phyloP scores from a whole-genome alignment of 345 rosid genomes.

The Syzygium jambos region DNA sequence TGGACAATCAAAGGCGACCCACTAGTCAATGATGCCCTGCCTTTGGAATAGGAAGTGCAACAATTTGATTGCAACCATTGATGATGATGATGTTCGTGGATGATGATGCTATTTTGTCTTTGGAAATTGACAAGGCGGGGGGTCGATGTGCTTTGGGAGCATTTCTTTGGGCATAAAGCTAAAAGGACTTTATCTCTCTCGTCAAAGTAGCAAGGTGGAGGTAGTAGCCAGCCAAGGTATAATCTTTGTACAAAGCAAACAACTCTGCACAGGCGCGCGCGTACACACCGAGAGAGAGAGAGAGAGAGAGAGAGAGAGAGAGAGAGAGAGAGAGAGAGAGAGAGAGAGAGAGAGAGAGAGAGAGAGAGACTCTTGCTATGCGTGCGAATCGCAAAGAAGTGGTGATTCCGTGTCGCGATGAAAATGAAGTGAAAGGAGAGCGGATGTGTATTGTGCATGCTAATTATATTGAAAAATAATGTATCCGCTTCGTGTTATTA shows the following conservation, averaged over 20 bases:
- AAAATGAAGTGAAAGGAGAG: background rate
- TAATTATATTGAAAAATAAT: no score
- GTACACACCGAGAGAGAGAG: background rate
- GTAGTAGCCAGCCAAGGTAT: background rate
- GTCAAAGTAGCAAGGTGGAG: background rate
- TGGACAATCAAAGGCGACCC: background rate
- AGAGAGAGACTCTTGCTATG: background rate
- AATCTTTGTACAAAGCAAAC: background rate
- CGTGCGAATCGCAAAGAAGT: background rate
- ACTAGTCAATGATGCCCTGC: background rate
- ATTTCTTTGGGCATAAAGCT: background rate
- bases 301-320: no score
- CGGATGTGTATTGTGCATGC: background rate
- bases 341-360: no score
- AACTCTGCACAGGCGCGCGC: background rate
- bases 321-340: no score
- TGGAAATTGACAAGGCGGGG: background rate
- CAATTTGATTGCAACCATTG: background rate
- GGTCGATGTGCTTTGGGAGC: background rate
- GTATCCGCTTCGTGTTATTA: background rate
- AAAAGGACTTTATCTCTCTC: background rate
- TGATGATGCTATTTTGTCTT: background rate
- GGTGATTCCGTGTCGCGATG: background rate
- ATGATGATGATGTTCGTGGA: background rate
- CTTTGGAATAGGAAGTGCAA: background rate